Conservation (phyloP, 139 green algal species). For the Tetradesmus obliquus region DNA sequence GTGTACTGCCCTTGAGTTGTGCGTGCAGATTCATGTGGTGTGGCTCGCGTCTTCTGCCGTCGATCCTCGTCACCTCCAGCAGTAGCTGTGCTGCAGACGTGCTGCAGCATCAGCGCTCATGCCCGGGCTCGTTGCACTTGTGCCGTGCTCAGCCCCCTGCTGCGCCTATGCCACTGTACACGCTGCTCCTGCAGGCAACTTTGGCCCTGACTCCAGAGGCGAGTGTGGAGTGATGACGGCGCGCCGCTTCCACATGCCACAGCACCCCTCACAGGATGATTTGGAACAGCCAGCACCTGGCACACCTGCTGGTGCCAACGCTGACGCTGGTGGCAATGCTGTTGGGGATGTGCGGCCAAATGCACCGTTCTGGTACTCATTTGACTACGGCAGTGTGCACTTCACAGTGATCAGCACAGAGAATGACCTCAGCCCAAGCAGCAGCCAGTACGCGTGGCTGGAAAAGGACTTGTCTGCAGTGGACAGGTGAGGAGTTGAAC, state of each 20-base stretch:
- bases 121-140: background rate
- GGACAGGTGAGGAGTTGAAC: conserved; percentile 76
- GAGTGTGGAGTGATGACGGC: conserved; percentile 75
- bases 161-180: background rate
- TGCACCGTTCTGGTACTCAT: conserved; percentile 90
- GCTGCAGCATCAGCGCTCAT: background rate
- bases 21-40: no score
- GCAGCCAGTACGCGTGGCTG: conserved; percentile 78
- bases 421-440: conserved; percentile 73
- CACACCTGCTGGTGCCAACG: background rate
- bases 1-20: no score
- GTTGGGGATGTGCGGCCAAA: conserved; percentile 41
- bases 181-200: conserved; percentile 70
- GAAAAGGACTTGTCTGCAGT: conserved; percentile 71
- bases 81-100: no score
- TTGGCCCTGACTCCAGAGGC: conserved; percentile 69
- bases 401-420: conserved; percentile 81
- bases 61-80: no score
- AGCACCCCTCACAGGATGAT: background rate
- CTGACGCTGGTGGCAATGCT: background rate
- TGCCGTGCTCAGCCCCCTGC: background rate
- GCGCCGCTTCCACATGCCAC: conserved; percentile 73
- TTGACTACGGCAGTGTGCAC: conserved; percentile 79
- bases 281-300: background rate
- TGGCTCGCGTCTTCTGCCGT: no score